A percentile compares a stretch with the other conserved stretches of the same genome.
phyloP scores from a whole-genome alignment of 148 eudicot genomes.

The Cornus kousa region DNA sequence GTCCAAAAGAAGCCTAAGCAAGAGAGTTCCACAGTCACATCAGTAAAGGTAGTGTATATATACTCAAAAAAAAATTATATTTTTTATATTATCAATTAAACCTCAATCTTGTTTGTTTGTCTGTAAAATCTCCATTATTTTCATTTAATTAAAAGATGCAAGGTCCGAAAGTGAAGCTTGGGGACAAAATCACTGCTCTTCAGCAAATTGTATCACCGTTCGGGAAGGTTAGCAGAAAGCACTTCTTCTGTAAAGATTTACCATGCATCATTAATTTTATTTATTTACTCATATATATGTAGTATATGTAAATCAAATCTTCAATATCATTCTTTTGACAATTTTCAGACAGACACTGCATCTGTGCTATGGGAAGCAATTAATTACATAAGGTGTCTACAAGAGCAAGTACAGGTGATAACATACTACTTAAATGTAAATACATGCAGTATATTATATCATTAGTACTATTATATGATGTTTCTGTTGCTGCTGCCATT shows the following conservation, averaged over 20 bases:
- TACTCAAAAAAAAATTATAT: background rate
- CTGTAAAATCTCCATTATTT: background rate
- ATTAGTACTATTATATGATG: no score
- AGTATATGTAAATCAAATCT: background rate
- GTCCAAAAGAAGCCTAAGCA: constrained; percentile 20
- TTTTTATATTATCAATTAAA: background rate
- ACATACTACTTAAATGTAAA: background rate
- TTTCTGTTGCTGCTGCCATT: no score
- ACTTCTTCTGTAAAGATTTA: background rate
- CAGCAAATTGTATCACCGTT: constrained; percentile 39
- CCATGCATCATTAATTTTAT: background rate
- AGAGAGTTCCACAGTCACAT: constrained; percentile 21
- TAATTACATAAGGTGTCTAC: background rate
- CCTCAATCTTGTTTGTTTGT: background rate
- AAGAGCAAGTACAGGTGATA: background rate
- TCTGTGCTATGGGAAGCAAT: background rate
- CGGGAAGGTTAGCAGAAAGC: constrained; percentile 22
- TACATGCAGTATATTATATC: no score
- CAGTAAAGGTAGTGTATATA: constrained; percentile 18
- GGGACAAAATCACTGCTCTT: constrained; percentile 32
- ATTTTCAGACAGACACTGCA: background rate
- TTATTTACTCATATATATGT: no score
- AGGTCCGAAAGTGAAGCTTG: constrained; percentile 28
- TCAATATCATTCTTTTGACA: background rate
- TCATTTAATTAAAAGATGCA: constrained; percentile 14